Base-by-base conservation (phyloP, 2,329 filamentous ascomycete species). In the Trichothecium sympodiale region DNA sequence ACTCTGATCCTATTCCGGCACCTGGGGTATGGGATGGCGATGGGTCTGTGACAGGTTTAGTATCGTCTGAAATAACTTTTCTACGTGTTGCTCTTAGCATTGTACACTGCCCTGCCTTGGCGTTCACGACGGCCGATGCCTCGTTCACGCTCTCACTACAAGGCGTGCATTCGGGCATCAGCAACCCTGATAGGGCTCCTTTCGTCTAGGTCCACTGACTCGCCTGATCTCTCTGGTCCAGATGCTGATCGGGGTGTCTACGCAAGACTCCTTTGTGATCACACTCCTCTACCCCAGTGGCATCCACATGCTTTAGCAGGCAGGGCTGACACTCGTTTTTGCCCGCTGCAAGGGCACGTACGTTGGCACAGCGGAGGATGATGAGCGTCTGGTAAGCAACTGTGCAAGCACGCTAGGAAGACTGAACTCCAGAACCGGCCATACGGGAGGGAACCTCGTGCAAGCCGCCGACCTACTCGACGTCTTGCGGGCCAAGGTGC, bases 281-380 rank as follows among this genome's bases (percentile, higher is more conserved):
- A 35, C 29, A 1, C 38, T 49, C 4, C 42, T 50, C 3, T 49
- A 48, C 7, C 48, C 48, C 3, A 46, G 43, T 15, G 44, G 48
- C n/a, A 30, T 43, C 13, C 46, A 50, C 23, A 49, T 50, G 46
- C 38, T 51, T 8, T 50, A 45, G 48, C 43, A 51, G 27, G 44
- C 45, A 12, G 47, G 47, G 2, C 28, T 50, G 7, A 50, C 45
- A 1, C 38, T 51, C 5, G 32, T 51, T 3, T 51, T 48, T 17
- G 37, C 45, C 1, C 38, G 40, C 1, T 49, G 46, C 46, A 50
- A 51, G 27, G 42, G 41, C 0, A 40, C 44, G 10, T 38, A 41
- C 1, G 34, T 43, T 2, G 16, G 35, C 6, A 14, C 13, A 6
- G 37, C 37, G 7, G 38, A 40, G 3, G 41, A 40, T 4, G 43